phyloP scores from a whole-genome alignment of 495 filamentous ascomycete genomes.

The Penicillium daleae region DNA sequence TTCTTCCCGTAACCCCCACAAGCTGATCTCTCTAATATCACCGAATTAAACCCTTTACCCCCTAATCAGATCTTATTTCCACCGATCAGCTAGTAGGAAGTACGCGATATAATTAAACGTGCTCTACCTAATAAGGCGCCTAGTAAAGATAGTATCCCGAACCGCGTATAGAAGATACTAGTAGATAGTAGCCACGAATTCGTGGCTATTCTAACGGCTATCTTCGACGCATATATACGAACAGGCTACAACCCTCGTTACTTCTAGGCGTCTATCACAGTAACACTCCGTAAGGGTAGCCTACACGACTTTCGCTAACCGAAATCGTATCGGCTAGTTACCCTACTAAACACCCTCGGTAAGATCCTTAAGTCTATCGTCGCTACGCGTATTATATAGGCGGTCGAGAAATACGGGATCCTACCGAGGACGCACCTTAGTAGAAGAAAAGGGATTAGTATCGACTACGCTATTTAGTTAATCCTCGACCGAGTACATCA shows the following conservation, averaged over 20 bases:
- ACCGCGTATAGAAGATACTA: constrained; percentile 21
- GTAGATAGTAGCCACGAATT: constrained; percentile 1
- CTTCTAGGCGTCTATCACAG: constrained; percentile 22
- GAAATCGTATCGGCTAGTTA: constrained; percentile 30
- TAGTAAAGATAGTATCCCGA: constrained; percentile 27
- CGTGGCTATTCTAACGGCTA: constrained; percentile 5
- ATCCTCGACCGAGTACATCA: constrained; percentile 22
- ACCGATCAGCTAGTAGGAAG: not conserved
- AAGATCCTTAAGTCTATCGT: constrained; percentile 32
- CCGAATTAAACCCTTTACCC: not conserved
- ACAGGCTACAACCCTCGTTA: constrained; percentile 26
- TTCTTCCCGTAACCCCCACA: constrained; percentile 30
- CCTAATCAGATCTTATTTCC: not conserved
- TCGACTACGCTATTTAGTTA: constrained; percentile 25
- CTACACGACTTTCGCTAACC: constrained; percentile 20
- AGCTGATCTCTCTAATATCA: constrained; percentile 32
- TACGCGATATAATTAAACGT: constrained; percentile 15
- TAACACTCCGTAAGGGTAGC: constrained; percentile 29
- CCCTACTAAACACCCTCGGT: constrained; percentile 33
- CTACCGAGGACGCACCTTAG: constrained; percentile 21
- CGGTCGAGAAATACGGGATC: constrained; percentile 15
- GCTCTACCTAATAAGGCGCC: constrained; percentile 33
- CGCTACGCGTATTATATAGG: constrained; percentile 14
- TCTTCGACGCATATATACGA: constrained; percentile 31
- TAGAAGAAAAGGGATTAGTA: constrained; percentile 21